phyloP scores from a whole-genome alignment of 192 early-diverging fungal species.

The Entophlyctis luteolus region DNA sequence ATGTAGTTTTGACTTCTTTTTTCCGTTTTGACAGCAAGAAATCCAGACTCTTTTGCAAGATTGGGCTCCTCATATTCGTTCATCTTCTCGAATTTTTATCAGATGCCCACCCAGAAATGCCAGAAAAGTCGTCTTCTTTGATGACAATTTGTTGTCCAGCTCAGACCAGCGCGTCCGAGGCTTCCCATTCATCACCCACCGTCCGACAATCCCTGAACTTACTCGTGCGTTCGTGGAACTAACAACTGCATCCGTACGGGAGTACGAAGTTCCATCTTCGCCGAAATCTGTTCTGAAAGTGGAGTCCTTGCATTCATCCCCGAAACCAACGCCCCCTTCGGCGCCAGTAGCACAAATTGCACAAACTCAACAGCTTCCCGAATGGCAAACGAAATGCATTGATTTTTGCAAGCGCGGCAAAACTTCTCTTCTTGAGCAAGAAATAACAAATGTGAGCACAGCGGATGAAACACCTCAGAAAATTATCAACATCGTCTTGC shows the following conservation, averaged over 20 bases:
- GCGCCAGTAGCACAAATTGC: not conserved
- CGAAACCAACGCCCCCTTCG: not conserved
- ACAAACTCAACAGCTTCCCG: constrained; percentile 25
- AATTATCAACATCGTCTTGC: constrained; percentile 32
- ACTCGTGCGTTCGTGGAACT: constrained; percentile 64
- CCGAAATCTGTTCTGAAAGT: not conserved
- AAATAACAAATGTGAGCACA: constrained; percentile 39
- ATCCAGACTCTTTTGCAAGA: constrained; percentile 65
- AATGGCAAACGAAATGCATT: constrained; percentile 50
- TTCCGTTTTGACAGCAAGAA: constrained; percentile 47
- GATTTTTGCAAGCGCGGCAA: constrained; percentile 61
- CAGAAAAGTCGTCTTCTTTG: constrained; percentile 38
- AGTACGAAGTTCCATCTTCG: constrained; percentile 20
- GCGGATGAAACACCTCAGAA: not conserved
- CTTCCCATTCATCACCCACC: constrained; percentile 74
- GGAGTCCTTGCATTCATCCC: not conserved
- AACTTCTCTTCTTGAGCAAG: constrained; percentile 52
- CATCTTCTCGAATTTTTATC: constrained; percentile 71
- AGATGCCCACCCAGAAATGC: constrained; percentile 49
- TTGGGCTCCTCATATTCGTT: constrained; percentile 67
- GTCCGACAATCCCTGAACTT: constrained; percentile 73
- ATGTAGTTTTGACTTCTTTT: constrained; percentile 20
- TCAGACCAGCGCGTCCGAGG: constrained; percentile 54
- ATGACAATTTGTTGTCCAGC: constrained; percentile 23
- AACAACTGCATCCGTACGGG: constrained; percentile 49